Evolutionary conservation across 2,329 filamentous ascomycete genomes (phyloP), one percentile per base, ranked within the genome.

Genomic region (Fusarium redolens): DNA sequence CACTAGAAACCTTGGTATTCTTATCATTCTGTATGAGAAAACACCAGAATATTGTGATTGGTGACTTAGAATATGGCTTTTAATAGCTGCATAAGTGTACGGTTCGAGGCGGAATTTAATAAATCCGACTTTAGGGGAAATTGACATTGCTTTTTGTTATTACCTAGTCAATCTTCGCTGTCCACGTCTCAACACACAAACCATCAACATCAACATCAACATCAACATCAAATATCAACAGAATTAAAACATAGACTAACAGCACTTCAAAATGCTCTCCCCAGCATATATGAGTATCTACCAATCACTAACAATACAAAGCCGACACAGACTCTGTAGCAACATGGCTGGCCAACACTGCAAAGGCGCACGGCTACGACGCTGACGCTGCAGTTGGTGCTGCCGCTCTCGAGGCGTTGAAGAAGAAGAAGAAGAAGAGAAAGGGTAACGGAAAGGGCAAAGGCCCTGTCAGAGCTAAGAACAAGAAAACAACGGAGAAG

Each of bases 261-360:
- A 37, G 2, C 7, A 18, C 3, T 7, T 9, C 33, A 33, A 54
- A 13, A 54, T 54, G n/a, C 44, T 44, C 4, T 52, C 57, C 1
- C 56, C 57, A 5, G 31, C 33, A 7, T 54, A 54, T 28, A 22
- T 38, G 20, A 69, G 61, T 25, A 63, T 68, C 13, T 77, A 68
- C 31, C 51, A 63, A 66, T 14, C 76, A 69, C 31, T 48, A 68
- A 9, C 59, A 75, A 20, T 75, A 74, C 52, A 77, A 77, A 60
- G 52, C 56, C 20, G 75, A 76, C 41, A 77, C 69, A 1, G 71
- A 76, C 50, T 45, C 45, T 40, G 62, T 75, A 5, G 73, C 75
- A 18, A 60, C 54, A 44, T 75, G 65, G 71, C 65, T 76, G 0
- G 64, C 65, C 7, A 52, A 63, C 0, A 77, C 69, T n/a, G 68